A percentile compares a stretch with the other conserved stretches of the same genome.
Evolutionary conservation across 805 yeast genomes (phyloP).

Genomic region (Crinitomyces ghanaensis): DNA sequence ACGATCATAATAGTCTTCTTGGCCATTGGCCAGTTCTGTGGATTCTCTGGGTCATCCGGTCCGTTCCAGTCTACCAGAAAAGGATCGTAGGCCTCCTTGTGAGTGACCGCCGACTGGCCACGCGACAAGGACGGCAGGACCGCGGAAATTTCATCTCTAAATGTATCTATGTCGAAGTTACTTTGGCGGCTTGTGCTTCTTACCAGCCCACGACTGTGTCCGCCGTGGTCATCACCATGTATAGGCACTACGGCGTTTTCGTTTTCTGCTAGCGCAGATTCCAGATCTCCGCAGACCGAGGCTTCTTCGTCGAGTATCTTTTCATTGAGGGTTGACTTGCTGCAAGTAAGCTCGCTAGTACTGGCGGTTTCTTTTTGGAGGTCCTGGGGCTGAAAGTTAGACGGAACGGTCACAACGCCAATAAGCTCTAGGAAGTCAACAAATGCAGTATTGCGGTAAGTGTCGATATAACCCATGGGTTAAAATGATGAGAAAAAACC

Average conservation of each 20-base stretch:
- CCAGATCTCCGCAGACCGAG: too few relatives aligned
- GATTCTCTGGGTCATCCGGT: constrained; percentile 23
- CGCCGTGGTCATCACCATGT: too few relatives aligned
- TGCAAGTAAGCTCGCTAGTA: too few relatives aligned
- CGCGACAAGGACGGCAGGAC: background rate
- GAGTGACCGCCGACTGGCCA: background rate
- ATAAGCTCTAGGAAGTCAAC: constrained; percentile 5
- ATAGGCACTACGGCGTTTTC: too few relatives aligned
- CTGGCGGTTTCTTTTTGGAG: background rate
- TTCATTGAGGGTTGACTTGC: too few relatives aligned
- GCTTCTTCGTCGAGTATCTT: too few relatives aligned
- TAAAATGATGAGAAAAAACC: background rate
- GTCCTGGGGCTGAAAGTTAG: constrained; percentile 1
- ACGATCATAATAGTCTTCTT: constrained; percentile 30
- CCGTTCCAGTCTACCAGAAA: constrained; percentile 8
- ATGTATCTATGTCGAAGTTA: background rate
- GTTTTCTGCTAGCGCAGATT: too few relatives aligned
- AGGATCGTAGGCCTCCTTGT: too few relatives aligned
- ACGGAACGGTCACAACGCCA: constrained; percentile 3
- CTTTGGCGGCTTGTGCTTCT: constrained; percentile 1
- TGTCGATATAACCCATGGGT: constrained; percentile 5
- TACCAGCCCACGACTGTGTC: too few relatives aligned
- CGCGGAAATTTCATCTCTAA: background rate
- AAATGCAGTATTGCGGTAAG: constrained; percentile 2
- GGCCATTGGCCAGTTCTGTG: constrained; percentile 40